These are phyloP conservation scores for Alternaria longipes DNA, from an alignment of 2,329 filamentous ascomycete genomes.

Conservation along the genomic window DNA sequence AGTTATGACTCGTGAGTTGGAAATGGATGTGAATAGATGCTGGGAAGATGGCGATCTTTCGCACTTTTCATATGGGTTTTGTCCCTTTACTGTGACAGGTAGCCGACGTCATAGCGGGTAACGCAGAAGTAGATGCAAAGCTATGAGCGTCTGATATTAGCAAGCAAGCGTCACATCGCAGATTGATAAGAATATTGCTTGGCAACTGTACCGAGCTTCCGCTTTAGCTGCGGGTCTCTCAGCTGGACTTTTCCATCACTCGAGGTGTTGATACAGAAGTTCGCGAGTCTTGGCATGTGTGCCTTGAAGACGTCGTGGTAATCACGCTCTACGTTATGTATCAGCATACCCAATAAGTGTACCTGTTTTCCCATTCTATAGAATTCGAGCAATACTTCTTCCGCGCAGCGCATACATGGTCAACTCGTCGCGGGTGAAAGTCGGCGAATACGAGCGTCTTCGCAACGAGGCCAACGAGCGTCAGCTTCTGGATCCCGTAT, in stretches of 20 bases:
- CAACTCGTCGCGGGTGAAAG: not conserved
- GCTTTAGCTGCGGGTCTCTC: not conserved
- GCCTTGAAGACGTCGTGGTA: not conserved
- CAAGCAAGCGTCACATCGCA: slow-evolving; percentile 18
- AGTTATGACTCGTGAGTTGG: not conserved
- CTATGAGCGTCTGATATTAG: slow-evolving; percentile 17
- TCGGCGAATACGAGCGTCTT: slow-evolving; percentile 4
- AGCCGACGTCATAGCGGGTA: slow-evolving; percentile 46
- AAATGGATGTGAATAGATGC: not conserved
- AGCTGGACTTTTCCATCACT: not conserved
- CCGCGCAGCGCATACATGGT: not conserved
- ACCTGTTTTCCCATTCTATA: not conserved
- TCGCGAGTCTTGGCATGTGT: not conserved
- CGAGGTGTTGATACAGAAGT: not conserved
- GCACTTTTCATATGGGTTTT: slow-evolving; percentile 8
- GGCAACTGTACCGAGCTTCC: slow-evolving; percentile 9
- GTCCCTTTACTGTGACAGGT: slow-evolving; percentile 33
- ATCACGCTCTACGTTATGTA: not conserved
- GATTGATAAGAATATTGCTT: slow-evolving; percentile 7
- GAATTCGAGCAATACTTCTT: not conserved
- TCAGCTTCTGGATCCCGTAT: not conserved
- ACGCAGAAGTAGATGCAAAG: slow-evolving; percentile 14
- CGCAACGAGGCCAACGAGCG: not conserved
- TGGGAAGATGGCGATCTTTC: slow-evolving; percentile 8
- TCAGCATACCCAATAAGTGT: not conserved